A percentile compares a stretch with the other conserved stretches of the same genome.
phyloP scores from a whole-genome alignment of 257 asterid genomes.

The Solanum appendiculatum region DNA sequence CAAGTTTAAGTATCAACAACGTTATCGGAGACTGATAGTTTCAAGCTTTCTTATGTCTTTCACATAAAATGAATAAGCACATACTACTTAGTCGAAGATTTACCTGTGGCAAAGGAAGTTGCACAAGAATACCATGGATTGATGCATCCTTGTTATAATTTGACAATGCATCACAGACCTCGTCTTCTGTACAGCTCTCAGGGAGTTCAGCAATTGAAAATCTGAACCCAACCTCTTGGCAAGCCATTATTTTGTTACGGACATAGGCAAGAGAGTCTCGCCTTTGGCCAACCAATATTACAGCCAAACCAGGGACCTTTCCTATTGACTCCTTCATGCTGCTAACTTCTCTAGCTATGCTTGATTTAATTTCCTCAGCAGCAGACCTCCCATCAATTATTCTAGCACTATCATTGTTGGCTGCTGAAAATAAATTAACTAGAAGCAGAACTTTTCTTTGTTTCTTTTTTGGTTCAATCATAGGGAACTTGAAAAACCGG shows the following conservation, averaged over 20 bases:
- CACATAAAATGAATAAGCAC: background rate
- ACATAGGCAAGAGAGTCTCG: constrained; percentile 70
- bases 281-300: constrained; percentile 71
- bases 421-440: constrained; percentile 18
- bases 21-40: background rate
- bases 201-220: constrained; percentile 42
- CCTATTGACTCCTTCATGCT: constrained; percentile 54
- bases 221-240: constrained; percentile 82
- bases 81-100: constrained; percentile 4
- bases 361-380: constrained; percentile 59
- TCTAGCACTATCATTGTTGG: constrained; percentile 23
- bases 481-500: background rate
- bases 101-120: constrained; percentile 95
- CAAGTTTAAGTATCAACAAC: background rate
- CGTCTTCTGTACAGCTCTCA: constrained; percentile 50
- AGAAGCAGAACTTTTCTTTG: constrained; percentile 2
- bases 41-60: background rate
- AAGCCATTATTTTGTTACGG: constrained; percentile 57
- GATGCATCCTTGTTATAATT: constrained; percentile 56
- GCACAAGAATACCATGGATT: constrained; percentile 75
- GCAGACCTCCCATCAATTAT: constrained; percentile 56
- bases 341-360: constrained; percentile 56
- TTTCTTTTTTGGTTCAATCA: background rate
- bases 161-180: constrained; percentile 46
- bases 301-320: constrained; percentile 77